Evolutionary conservation across 2,329 filamentous ascomycete genomes (phyloP), one percentile per base, ranked within the genome.

Genomic region (Colletotrichum lini): DNA sequence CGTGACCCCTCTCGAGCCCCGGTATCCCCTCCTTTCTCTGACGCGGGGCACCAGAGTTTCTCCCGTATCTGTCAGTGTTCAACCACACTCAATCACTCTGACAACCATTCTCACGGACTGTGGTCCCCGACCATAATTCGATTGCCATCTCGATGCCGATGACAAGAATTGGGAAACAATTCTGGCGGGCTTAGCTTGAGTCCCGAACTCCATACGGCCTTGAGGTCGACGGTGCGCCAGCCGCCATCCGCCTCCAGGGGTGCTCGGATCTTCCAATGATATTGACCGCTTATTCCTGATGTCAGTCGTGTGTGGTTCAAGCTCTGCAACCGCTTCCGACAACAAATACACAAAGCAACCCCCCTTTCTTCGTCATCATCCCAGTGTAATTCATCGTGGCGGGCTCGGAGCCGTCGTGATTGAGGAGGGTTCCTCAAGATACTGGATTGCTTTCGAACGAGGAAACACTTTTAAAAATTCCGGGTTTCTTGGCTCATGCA

Each of bases 231-330:
- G 52, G 57, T 35, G 35, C 35, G 35, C 9, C 35, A 38, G 35
- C 35, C 59, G 65, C 68, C 68, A 52, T 52, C 64, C 63, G 52
- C 57, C 65, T 35, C 49, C 68, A 64, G 65, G 42, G 65, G 61
- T 47, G 69, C 69, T 69, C 65, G 65, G 65, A 54, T 60, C 59
- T 35, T 42, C 54, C 57, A 45, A 50, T 54, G 40, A 21, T 53
- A 52, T 69, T 64, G 65, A 72, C 69, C 69, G 69, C 69, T 59
- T 72, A 53, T 69, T 69, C 40, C 58, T 44, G 42, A 45, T 50
- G 52, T n/a, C 21, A 58, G 52, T 57, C 47, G 52, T 52, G 44
- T 44, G 67, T 50, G 47, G 47, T 16, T 40, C 45, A 52, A 40
- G 21, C 45, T 61, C 30, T 45, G 35, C 47, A 52, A 50, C 21